Evolutionary conservation across 2,329 filamentous ascomycete genomes (phyloP).

Genomic region (Sclerotinia trifoliorum): DNA sequence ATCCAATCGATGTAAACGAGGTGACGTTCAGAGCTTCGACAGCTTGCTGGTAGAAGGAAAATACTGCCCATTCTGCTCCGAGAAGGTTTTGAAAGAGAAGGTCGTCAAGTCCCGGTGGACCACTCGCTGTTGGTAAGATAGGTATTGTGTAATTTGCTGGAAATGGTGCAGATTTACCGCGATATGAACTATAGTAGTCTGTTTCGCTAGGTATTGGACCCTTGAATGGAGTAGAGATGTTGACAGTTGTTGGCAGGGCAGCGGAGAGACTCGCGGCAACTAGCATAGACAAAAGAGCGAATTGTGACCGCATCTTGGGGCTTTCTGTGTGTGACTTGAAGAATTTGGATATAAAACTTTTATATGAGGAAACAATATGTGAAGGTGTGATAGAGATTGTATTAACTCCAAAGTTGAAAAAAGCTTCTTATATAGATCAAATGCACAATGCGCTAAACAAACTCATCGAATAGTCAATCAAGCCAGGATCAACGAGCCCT

Average conservation of each 20-base stretch:
- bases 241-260: constrained; percentile 2
- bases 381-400: not conserved
- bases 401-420: not conserved
- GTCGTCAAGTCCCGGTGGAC: constrained; percentile 43
- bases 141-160: constrained; percentile 42
- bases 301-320: not conserved
- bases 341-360: not conserved
- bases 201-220: constrained; percentile 39
- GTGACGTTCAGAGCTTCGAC: constrained; percentile 44
- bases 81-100: constrained; percentile 47
- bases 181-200: constrained; percentile 41
- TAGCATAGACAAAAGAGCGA: not conserved
- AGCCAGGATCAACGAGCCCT: not conserved
- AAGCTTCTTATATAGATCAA: not conserved
- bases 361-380: not conserved
- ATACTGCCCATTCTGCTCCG: constrained; percentile 48
- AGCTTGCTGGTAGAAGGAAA: constrained; percentile 46
- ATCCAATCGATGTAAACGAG: constrained; percentile 40
- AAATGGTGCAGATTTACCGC: constrained; percentile 40
- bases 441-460: not conserved
- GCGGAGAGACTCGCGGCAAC: not conserved
- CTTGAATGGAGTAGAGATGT: constrained; percentile 2
- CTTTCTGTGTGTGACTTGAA: no score
- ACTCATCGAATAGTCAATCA: not conserved
- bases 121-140: constrained; percentile 37